phyloP scores from a whole-genome alignment of 257 asterid species.

The Rehmannia glutinosa region DNA sequence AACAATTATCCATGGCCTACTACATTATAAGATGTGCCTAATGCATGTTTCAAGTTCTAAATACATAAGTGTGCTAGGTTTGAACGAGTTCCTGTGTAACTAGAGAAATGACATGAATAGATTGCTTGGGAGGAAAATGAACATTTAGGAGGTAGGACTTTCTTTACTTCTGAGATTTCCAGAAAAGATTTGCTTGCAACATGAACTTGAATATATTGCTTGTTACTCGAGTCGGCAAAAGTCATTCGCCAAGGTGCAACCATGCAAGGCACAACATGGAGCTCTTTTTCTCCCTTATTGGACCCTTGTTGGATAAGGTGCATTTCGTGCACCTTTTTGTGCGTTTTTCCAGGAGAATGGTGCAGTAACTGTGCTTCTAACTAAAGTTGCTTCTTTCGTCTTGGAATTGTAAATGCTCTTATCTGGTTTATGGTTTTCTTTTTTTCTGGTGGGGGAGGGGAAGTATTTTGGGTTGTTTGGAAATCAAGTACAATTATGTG shows the following conservation, averaged over 20 bases:
- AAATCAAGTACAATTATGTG: not conserved
- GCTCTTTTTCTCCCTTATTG: no score
- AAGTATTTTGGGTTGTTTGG: no score
- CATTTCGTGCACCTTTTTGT: no score
- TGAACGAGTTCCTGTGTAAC: not conserved
- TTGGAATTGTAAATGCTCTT: no score
- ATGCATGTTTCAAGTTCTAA: not conserved
- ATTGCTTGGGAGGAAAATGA: not conserved
- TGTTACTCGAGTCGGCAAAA: not conserved
- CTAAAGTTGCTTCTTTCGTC: no score
- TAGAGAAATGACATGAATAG: not conserved
- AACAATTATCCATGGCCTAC: not conserved
- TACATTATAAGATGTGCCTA: not conserved
- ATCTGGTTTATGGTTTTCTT: no score
- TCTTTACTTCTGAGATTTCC: not conserved
- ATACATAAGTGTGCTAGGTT: not conserved
- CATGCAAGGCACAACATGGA: no score
- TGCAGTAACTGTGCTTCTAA: no score
- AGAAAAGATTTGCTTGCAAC: not conserved
- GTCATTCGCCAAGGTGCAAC: conserved; percentile 1
- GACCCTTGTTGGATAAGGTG: no score
- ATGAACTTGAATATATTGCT: not conserved
- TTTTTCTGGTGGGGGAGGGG: no score
- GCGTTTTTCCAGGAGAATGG: no score
- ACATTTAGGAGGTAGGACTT: not conserved